These are phyloP conservation scores for Pythium vanterpoolii DNA, from an alignment of 352 stramenopile genomes.

Conservation along the genomic window DNA sequence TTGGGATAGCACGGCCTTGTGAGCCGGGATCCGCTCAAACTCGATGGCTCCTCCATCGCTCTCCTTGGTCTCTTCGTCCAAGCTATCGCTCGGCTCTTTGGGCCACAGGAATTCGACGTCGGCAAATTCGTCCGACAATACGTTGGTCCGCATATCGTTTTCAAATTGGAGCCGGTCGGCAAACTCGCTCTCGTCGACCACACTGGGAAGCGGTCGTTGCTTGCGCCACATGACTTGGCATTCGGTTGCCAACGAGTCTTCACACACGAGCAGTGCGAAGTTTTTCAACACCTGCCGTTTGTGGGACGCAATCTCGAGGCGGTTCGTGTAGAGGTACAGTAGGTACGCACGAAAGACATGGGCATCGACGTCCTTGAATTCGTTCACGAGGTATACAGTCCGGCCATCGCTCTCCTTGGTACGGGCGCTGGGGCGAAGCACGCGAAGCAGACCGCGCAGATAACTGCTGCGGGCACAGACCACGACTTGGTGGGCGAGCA, in stretches of 20 bases:
- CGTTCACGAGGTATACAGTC: slow-evolving; percentile 34
- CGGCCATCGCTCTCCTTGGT: slow-evolving; percentile 9
- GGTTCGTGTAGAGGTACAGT: slow-evolving; percentile 67
- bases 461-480: slow-evolving; percentile 61
- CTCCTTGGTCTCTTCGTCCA: slow-evolving; percentile 23
- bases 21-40: slow-evolving; percentile 46
- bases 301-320: slow-evolving; percentile 56
- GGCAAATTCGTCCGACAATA: slow-evolving; percentile 40
- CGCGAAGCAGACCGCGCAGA: slow-evolving; percentile 50
- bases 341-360: slow-evolving; percentile 67
- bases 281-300: slow-evolving; percentile 50
- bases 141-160: slow-evolving; percentile 48
- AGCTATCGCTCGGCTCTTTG: slow-evolving; percentile 8
- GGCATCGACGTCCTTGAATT: slow-evolving; percentile 54
- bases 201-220: slow-evolving; percentile 12
- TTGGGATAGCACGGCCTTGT: slow-evolving; percentile 70
- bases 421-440: slow-evolving; percentile 18
- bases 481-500: slow-evolving; percentile 50
- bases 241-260: slow-evolving; percentile 39
- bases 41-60: neutral
- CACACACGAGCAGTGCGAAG: slow-evolving; percentile 54
- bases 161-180: slow-evolving; percentile 42
- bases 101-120: slow-evolving; percentile 82
- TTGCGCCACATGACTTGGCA: slow-evolving; percentile 63
- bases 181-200: slow-evolving; percentile 18